Evolutionary conservation across 2,329 filamentous ascomycete species (phyloP).

Genomic region (Phoma sp.): DNA sequence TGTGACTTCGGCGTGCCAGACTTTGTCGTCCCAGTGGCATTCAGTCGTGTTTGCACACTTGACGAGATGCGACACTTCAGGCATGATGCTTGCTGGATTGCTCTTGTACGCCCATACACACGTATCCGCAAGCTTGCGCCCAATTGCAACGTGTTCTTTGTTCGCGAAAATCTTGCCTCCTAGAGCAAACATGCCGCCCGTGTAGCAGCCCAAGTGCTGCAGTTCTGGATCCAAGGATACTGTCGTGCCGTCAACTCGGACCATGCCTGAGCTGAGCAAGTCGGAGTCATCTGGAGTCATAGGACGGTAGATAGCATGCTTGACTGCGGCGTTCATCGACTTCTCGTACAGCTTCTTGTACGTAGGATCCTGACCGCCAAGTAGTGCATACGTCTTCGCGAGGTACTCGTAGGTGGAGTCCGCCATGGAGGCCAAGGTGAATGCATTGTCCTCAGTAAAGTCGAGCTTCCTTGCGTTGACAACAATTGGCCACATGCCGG

Average conservation of each 20-base stretch:
- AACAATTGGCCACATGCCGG: conserved; percentile 57
- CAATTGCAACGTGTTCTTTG: conserved; percentile 62
- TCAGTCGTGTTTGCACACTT: conserved; percentile 52
- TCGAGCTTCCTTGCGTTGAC: conserved; percentile 51
- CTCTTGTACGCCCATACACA: conserved; percentile 69
- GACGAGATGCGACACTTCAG: conserved; percentile 62
- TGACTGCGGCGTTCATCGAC: conserved; percentile 50
- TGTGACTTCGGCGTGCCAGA: conserved; percentile 54
- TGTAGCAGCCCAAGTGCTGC: conserved; percentile 66
- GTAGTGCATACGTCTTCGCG: conserved; percentile 52
- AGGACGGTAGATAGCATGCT: conserved; percentile 57
- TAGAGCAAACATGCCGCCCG: conserved; percentile 67
- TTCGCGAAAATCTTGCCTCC: conserved; percentile 64
- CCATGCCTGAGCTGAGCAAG: conserved; percentile 55
- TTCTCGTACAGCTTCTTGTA: conserved; percentile 65
- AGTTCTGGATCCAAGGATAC: conserved; percentile 56
- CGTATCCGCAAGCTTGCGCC: conserved; percentile 63
- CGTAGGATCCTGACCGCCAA: conserved; percentile 50
- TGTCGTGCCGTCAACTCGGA: conserved; percentile 43
- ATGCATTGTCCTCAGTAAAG: conserved; percentile 49
- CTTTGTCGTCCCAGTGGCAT: conserved; percentile 62
- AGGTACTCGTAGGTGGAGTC: conserved; percentile 50
- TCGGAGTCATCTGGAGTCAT: conserved; percentile 56
- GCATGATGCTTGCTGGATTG: conserved; percentile 66
- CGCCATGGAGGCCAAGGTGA: conserved; percentile 47